Evolutionary conservation across 78 protist genomes (phyloP).

Genomic region (Tieghemostelium lacteum): DNA sequence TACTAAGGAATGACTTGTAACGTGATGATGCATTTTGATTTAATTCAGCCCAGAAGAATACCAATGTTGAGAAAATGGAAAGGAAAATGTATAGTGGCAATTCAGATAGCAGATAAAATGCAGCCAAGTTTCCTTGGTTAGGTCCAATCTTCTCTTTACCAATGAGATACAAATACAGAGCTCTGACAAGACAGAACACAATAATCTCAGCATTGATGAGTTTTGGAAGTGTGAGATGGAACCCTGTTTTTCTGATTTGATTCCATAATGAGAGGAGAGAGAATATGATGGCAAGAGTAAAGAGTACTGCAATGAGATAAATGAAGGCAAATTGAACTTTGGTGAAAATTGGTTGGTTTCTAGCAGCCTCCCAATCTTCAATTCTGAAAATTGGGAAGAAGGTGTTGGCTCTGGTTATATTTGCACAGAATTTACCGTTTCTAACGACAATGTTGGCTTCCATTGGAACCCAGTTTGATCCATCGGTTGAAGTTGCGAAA

Average conservation of each 20-base stretch:
- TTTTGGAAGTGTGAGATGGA: background rate
- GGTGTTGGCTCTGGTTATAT: background rate
- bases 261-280: background rate
- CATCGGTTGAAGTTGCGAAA: background rate
- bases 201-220: background rate
- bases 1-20: background rate
- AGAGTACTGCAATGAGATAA: background rate
- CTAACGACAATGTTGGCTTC: background rate
- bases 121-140: background rate
- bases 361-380: background rate
- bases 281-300: background rate
- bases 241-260: background rate
- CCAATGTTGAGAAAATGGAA: background rate
- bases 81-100: background rate
- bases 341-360: background rate
- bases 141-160: background rate
- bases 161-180: background rate
- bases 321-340: background rate
- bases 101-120: background rate
- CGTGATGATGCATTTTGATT: background rate
- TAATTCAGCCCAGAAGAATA: conserved; percentile 1
- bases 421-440: background rate
- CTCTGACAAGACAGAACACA: background rate
- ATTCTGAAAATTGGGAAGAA: background rate
- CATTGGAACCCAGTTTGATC: background rate